Evolutionary conservation across 108 stramenopile species (phyloP), one percentile per base, ranked within the genome.

Genomic region (Fistulifera solaris): DNA sequence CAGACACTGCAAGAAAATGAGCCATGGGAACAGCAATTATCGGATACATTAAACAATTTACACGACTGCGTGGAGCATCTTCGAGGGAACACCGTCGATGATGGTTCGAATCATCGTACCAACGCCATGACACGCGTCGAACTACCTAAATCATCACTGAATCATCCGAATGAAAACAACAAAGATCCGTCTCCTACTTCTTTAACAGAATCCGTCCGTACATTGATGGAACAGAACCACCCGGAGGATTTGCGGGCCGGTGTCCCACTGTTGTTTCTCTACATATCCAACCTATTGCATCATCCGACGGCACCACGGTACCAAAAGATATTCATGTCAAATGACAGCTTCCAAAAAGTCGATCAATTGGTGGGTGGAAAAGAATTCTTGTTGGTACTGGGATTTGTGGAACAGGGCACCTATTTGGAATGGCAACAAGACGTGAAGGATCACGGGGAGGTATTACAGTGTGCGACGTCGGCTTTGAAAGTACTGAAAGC

Each of bases 321-420:
- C 61, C 80, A 85, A 12, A 85, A 86, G 59, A 84, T 91, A 43
- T 85, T 76, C 53, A 87, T 79, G 16, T 73, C 75, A 19, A 87
- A 85, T 56, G 77, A 75, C 38, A 82, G 67, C 28, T 91, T 78
- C 57, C 61, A 66, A 18, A 84, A 82, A 48, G 76, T 91, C 28
- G 78, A 81, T 25, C 49, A 63, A 8, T 48, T 91, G 15, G 24
- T 38, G 0, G 89, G 89, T 42, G 83, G 74, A 13, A 70, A 56
- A 50, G 82, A 81, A 10, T 65, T 91, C 27, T 67, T 91, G 21
- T 19, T 48, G 16, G 76, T 75, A 0, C 66, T 91, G 22, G 89
- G 89, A 10, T 91, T 91, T 55, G 66, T 66, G 14, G 73, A 77
- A 22, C 47, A 63, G 0, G 40, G 52, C 4, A 65, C 67, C 28